phyloP scores from a whole-genome alignment of 2,329 filamentous ascomycete species.

The Colletotrichum lindemuthianum region DNA sequence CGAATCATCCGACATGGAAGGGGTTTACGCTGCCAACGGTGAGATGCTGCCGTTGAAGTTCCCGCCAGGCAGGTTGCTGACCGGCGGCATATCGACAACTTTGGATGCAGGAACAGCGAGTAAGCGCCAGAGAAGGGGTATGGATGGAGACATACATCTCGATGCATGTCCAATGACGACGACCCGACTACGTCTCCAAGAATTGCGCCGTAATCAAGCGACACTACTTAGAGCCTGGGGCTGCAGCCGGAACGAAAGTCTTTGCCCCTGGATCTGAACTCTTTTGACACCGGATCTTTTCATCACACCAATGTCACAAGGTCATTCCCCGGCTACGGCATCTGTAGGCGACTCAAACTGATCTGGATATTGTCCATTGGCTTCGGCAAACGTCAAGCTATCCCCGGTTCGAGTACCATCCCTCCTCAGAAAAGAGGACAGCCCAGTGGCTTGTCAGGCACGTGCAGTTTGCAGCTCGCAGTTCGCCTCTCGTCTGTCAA shows the following conservation, averaged over 20 bases:
- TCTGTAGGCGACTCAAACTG: constrained; percentile 5
- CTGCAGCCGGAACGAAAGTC: constrained; percentile 5
- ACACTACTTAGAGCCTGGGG: constrained; percentile 18
- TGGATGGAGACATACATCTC: background rate
- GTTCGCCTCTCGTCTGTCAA: constrained; percentile 16
- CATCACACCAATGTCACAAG: background rate
- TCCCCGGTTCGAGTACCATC: background rate
- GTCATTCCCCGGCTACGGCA: constrained; percentile 2
- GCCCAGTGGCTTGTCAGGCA: constrained; percentile 4
- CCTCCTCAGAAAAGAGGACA: background rate
- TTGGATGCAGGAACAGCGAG: background rate
- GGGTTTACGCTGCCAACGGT: too few species aligned
- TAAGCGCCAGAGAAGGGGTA: background rate
- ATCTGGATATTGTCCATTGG: constrained; percentile 5
- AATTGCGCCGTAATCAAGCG: background rate
- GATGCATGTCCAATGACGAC: background rate
- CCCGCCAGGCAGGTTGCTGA: too few species aligned
- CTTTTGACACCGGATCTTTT: background rate
- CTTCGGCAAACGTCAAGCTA: constrained; percentile 11
- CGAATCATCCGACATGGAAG: background rate
- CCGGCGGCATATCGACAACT: too few species aligned
- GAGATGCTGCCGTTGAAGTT: too few species aligned
- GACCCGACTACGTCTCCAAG: background rate
- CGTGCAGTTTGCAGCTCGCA: constrained; percentile 13
- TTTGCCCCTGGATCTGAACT: constrained; percentile 9